Base-by-base conservation (phyloP, 1,284 basidiomycete species). In the Cystobasidium slooffiae region DNA sequence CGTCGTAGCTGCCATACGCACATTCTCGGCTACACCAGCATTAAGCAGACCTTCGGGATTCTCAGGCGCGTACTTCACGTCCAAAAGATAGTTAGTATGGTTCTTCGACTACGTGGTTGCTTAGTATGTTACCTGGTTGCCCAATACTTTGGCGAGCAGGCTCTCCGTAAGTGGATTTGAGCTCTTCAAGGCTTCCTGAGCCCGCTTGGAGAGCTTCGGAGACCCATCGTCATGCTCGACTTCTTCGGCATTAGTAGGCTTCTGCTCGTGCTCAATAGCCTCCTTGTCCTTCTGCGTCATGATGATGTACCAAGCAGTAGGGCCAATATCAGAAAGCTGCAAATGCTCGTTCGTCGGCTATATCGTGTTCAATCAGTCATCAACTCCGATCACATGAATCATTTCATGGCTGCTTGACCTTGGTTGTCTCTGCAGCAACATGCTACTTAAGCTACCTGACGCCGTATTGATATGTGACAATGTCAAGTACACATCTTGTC, bases 21-120 rank as follows among this genome's bases (percentile, higher is more conserved):
- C 82, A 78, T 84, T 84, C 77, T 84, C 84, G 1, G 84, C 83
- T 1, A 84, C 82, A n/a, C 84, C 83, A 16, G 84, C 77, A 5
- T 83, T 83, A n/a, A 84, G 81, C 64, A 84, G 83, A 3, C 83
- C 84, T 14, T 78, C 76, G 1, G 83, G 82, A 74, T 82, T 83
- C 14, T 68, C 63, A 44, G 68, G 68, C 1, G 75, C 52, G 44
- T 55, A 63, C 74, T 76, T 16, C 18, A 53, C 52, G 20, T 31
- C 31, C 31, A 31, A 22, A 3, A 56, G 55, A 56, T n/a, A 37
- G 31, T 31, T 5, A 31, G 5, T 31, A 31, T 31, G 31, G 31
- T 31, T 5, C 31, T 31, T 31, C 31, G 5, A 31, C 31, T 31
- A 31, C 31, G 31, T 31, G 31, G 5, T 31, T 31, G 31, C 31